These are phyloP conservation scores for Pseudogymnoascus sp. DNA, from an alignment of 2,329 filamentous ascomycete species.

Conservation along the genomic window DNA sequence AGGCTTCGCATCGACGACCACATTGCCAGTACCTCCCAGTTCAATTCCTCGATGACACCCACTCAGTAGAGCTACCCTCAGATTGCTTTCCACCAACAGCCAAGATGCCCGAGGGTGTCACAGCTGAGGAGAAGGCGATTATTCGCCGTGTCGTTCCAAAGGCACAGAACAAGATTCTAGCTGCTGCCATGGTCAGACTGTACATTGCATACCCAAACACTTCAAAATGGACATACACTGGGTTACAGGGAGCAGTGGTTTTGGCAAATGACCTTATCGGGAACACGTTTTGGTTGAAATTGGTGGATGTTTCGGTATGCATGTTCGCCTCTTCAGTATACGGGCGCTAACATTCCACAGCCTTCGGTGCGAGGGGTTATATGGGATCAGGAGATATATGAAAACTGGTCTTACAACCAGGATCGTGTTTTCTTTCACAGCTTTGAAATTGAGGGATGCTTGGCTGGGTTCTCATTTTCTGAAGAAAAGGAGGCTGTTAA, in stretches of 20 bases:
- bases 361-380: conserved; percentile 75
- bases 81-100: conserved; percentile 10
- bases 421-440: conserved; percentile 97
- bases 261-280: conserved; percentile 91
- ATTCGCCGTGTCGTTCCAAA: conserved; percentile 94
- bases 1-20: background rate
- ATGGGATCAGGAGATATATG: conserved; percentile 97
- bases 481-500: conserved; percentile 97
- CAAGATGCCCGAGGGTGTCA: conserved; percentile 50
- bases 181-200: conserved; percentile 84
- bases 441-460: conserved; percentile 88
- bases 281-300: conserved; percentile 93
- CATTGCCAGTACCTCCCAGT: background rate
- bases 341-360: conserved; percentile 36
- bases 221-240: conserved; percentile 87
- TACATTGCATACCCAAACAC: conserved; percentile 87
- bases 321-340: background rate
- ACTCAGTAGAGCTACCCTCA: background rate
- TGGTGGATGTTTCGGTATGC: conserved; percentile 91
- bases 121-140: conserved; percentile 89
- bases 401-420: conserved; percentile 90
- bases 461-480: conserved; percentile 83
- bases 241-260: conserved; percentile 83
- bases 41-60: background rate
- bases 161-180: conserved; percentile 93